These are phyloP conservation scores for Entophlyctis luteolus DNA, from an alignment of 192 early-diverging fungal genomes.

Conservation along the genomic window DNA sequence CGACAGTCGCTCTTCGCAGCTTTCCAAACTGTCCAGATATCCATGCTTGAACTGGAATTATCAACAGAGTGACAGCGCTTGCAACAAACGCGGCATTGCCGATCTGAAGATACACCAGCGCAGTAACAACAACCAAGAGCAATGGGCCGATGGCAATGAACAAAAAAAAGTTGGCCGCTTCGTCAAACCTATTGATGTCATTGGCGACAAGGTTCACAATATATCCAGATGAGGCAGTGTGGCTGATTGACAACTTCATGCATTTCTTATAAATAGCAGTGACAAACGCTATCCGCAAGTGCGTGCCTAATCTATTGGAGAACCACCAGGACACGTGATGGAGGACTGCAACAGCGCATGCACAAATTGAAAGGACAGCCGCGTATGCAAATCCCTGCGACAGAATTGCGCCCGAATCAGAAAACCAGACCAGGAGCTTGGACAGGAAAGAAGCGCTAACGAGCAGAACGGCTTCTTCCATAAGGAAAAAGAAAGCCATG, in stretches of 20 bases:
- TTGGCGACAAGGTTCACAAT: slow-evolving; percentile 43
- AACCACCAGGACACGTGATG: slow-evolving; percentile 14
- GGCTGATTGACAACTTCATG: slow-evolving; percentile 29
- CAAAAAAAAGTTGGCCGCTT: slow-evolving; percentile 24
- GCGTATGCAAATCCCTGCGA: not conserved
- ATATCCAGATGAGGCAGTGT: slow-evolving; percentile 38
- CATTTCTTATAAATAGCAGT: slow-evolving; percentile 34
- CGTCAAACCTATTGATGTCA: slow-evolving; percentile 41
- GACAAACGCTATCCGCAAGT: slow-evolving; percentile 33
- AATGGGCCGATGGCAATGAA: slow-evolving; percentile 26
- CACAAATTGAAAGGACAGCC: not conserved
- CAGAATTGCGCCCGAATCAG: not conserved
- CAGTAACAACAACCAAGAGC: slow-evolving; percentile 11
- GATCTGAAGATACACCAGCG: slow-evolving; percentile 35
- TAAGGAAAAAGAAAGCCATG: not conserved
- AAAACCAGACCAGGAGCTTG: slow-evolving; percentile 7
- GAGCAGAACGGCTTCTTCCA: slow-evolving; percentile 4
- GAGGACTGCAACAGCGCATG: not conserved
- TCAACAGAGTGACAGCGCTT: slow-evolving; percentile 3
- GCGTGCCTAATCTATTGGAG: slow-evolving; percentile 25
- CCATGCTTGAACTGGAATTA: slow-evolving; percentile 31
- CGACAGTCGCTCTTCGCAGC: slow-evolving; percentile 23
- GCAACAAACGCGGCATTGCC: slow-evolving; percentile 27
- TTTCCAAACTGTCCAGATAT: slow-evolving; percentile 26
- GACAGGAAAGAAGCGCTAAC: not conserved